Conservation (phyloP, 1,284 basidiomycete genomes). For the Rhodotorula sp. region DNA sequence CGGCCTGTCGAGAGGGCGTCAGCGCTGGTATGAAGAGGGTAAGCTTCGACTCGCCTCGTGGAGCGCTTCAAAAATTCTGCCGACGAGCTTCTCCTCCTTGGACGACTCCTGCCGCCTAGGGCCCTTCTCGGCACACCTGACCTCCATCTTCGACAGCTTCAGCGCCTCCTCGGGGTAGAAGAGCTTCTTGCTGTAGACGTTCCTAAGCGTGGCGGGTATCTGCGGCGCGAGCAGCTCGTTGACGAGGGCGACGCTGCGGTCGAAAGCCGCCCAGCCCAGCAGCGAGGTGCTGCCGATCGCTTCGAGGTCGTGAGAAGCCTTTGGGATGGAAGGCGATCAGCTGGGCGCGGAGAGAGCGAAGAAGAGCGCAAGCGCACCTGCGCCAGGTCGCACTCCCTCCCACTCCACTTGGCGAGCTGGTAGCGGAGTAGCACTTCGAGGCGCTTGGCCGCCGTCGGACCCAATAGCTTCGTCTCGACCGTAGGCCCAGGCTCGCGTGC, state of each 20-base stretch:
- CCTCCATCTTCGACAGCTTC: neutral
- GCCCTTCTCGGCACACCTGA: neutral
- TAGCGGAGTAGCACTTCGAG: neutral
- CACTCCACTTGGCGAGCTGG: neutral
- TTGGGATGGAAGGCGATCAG: neutral
- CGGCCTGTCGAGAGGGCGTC: neutral
- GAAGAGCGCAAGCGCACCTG: neutral
- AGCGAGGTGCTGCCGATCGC: neutral
- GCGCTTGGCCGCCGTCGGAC: no score
- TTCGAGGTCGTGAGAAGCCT: neutral
- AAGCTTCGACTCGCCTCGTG: neutral
- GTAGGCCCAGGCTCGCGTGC: neutral
- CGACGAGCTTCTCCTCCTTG: neutral
- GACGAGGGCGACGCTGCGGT: neutral
- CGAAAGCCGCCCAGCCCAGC: neutral
- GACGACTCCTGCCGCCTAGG: no score
- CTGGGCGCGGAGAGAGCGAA: neutral
- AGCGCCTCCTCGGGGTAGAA: neutral
- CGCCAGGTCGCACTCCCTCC: neutral
- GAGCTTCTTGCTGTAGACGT: neutral
- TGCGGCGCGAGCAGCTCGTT: neutral
- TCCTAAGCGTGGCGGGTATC: neutral
- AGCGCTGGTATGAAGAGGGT: neutral
- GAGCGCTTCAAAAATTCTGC: neutral
- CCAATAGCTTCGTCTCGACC: neutral